Percentiles rank a stretch among this genome's conserved stretches.
phyloP scores from a whole-genome alignment of 345 rosid species.

The Firmiana major region DNA sequence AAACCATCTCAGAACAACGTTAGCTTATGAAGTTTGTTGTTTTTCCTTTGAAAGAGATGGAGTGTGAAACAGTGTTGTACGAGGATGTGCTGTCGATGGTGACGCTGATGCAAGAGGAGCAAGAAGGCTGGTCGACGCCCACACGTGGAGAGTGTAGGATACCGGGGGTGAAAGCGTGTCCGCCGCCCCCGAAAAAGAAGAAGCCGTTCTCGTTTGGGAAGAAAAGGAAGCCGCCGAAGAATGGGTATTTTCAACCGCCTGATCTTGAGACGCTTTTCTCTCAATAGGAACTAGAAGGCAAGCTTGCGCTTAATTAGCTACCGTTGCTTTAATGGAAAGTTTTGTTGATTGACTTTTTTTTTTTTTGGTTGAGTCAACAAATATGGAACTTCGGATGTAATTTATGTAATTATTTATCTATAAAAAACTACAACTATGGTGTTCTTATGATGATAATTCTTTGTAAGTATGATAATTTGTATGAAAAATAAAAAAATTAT shows the following conservation, averaged over 20 bases:
- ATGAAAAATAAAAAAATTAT: too few species aligned
- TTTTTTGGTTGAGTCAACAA: background rate
- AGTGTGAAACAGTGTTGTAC: background rate
- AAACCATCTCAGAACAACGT: background rate
- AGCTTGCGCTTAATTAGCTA: background rate
- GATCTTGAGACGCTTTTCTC: conserved; percentile 62
- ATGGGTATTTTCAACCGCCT: conserved; percentile 64
- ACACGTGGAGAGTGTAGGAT: conserved; percentile 41
- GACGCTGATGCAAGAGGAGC: conserved; percentile 4
- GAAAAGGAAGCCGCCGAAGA: conserved; percentile 47
- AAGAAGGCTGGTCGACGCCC: conserved; percentile 39
- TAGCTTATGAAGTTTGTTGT: background rate
- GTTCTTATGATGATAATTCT: too few species aligned
- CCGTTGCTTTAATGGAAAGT: background rate
- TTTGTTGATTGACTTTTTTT: conserved; percentile 1
- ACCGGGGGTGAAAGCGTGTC: conserved; percentile 42
- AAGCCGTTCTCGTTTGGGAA: conserved; percentile 24
- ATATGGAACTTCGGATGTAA: background rate
- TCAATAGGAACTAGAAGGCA: background rate
- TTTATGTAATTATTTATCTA: background rate
- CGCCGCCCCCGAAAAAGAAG: conserved; percentile 72
- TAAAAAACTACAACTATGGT: background rate
- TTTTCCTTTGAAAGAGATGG: background rate
- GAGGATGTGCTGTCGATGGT: background rate
- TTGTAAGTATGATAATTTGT: too few species aligned